Conservation (phyloP, 176 grass and related monocot genomes). For the Panicum miliaceum region DNA sequence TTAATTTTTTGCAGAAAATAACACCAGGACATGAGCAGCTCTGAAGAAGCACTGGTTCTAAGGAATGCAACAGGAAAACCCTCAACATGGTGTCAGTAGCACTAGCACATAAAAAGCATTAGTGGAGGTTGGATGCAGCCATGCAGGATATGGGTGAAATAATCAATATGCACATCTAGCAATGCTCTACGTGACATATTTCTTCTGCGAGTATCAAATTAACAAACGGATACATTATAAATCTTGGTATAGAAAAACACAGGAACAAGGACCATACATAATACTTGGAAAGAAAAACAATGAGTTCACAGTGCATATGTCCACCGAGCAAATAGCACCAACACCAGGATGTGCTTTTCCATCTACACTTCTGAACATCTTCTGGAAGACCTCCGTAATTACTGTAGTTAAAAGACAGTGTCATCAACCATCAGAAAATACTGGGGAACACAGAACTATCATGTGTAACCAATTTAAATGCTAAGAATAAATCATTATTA, state of each 20-base stretch:
- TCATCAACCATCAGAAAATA: slow-evolving; percentile 33
- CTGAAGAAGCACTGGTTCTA: not conserved
- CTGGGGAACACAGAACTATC: slow-evolving; percentile 5
- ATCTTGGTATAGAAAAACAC: slow-evolving; percentile 33
- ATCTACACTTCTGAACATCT: not conserved
- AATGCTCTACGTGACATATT: not conserved
- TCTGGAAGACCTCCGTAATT: not conserved
- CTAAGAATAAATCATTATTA: slow-evolving; percentile 39
- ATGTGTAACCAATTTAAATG: not conserved
- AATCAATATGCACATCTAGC: not conserved
- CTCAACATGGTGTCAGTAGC: not conserved
- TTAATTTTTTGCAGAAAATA: not conserved
- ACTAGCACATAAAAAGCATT: not conserved
- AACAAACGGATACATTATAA: not conserved
- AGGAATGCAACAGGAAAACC: not conserved
- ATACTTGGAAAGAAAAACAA: not conserved
- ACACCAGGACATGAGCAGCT: not conserved
- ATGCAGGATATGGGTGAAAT: slow-evolving; percentile 1
- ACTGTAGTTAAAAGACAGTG: slow-evolving; percentile 23
- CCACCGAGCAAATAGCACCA: slow-evolving; percentile 32
- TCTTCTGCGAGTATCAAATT: slow-evolving; percentile 1
- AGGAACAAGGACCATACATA: not conserved
- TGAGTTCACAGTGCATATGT: slow-evolving; percentile 4
- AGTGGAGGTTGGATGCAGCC: not conserved
- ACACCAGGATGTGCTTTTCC: slow-evolving; percentile 21